phyloP scores from a whole-genome alignment of 192 early-diverging fungal species.

The Endogone sp. region DNA sequence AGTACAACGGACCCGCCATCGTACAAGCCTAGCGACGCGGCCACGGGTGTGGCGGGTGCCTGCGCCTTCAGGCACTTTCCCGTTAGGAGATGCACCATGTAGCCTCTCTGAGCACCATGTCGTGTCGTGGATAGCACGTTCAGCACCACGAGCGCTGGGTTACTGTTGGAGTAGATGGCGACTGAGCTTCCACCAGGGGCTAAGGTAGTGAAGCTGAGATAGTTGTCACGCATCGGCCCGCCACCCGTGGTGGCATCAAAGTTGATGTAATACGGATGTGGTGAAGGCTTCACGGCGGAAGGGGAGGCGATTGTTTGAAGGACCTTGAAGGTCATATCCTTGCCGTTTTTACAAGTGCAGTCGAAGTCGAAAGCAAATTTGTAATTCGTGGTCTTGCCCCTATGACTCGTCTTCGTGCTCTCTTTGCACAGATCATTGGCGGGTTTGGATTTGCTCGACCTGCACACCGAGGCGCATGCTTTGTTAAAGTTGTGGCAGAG shows the following conservation, averaged over 20 bases:
- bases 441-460: background rate
- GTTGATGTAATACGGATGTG: background rate
- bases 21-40: background rate
- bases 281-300: background rate
- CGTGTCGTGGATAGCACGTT: background rate
- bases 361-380: background rate
- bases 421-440: background rate
- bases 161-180: background rate
- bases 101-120: background rate
- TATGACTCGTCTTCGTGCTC: background rate
- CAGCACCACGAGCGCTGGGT: background rate
- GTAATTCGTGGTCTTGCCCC: background rate
- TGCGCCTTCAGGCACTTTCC: background rate
- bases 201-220: background rate
- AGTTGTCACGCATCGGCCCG: conserved; percentile 9
- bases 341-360: background rate
- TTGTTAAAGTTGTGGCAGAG: background rate
- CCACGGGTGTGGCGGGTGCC: background rate
- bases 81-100: background rate
- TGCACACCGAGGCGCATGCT: background rate
- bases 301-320: background rate
- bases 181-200: background rate
- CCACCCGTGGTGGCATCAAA: conserved; percentile 14
- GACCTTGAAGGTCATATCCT: background rate
- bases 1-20: background rate